These are phyloP conservation scores for Chlamydomonas urium DNA, from an alignment of 139 green algal species.

Conservation along the genomic window DNA sequence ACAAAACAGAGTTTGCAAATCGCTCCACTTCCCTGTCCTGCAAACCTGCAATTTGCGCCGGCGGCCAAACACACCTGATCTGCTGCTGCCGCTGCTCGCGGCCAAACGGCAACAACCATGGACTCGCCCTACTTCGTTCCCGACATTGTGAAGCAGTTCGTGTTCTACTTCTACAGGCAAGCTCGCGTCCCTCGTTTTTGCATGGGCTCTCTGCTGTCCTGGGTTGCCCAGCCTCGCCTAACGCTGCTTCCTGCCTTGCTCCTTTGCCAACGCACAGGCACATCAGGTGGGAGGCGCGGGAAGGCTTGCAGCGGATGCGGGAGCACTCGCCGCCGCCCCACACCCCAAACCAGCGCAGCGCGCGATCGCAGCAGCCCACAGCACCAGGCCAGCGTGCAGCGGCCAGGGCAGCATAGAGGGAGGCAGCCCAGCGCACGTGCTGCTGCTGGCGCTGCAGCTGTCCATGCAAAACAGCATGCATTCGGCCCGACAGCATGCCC, in stretches of 20 bases:
- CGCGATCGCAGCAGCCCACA: too few species aligned
- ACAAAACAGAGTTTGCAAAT: too few species aligned
- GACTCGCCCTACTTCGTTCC: slow-evolving; percentile 53
- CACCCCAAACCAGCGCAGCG: too few species aligned
- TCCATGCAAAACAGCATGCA: not conserved
- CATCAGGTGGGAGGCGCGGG: slow-evolving; percentile 59
- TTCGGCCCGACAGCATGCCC: not conserved
- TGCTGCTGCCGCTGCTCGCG: too few species aligned
- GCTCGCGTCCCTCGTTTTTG: not conserved
- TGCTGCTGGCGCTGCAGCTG: not conserved
- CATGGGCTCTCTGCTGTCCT: not conserved
- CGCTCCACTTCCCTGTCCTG: too few species aligned
- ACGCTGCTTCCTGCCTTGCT: not conserved
- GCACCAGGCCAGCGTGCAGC: too few species aligned
- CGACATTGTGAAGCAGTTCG: slow-evolving; percentile 93
- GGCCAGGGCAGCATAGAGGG: too few species aligned
- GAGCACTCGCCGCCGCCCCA: not conserved
- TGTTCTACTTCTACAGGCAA: slow-evolving; percentile 90
- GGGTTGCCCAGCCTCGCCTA: not conserved
- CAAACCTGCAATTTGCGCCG: too few species aligned
- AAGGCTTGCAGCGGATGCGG: not conserved
- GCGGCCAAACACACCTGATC: too few species aligned
- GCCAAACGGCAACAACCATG: too few species aligned
- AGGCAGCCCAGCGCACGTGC: too few species aligned
- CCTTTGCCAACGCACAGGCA: slow-evolving; percentile 37